These are phyloP conservation scores for Saccharomycopsis crataegensis DNA, from an alignment of 1,139 yeast species.

Conservation along the genomic window DNA sequence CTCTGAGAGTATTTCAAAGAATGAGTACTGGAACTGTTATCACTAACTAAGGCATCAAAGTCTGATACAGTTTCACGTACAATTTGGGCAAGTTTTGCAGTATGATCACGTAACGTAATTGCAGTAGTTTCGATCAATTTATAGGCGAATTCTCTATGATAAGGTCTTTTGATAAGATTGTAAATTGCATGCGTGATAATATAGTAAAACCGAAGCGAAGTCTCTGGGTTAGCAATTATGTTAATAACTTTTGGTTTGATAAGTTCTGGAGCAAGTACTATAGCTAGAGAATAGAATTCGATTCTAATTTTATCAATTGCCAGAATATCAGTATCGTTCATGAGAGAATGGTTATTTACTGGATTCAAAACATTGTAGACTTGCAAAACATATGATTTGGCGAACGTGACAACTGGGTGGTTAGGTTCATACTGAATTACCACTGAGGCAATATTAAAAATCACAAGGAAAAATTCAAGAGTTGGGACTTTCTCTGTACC, in stretches of 20 bases:
- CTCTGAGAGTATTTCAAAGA: slow-evolving; percentile 5
- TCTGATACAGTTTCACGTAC: slow-evolving; percentile 15
- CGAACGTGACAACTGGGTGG: slow-evolving; percentile 40
- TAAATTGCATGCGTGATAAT: slow-evolving; percentile 13
- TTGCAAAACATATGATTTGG: slow-evolving; percentile 34
- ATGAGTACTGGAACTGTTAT: slow-evolving; percentile 1
- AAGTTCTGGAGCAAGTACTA: slow-evolving; percentile 24
- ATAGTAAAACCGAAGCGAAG: slow-evolving; percentile 17
- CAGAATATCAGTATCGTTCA: slow-evolving; percentile 20
- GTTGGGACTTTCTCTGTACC: slow-evolving; percentile 30
- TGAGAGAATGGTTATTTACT: slow-evolving; percentile 15
- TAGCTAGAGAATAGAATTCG: slow-evolving; percentile 24
- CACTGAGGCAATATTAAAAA: slow-evolving; percentile 35
- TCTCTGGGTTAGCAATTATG: slow-evolving; percentile 18
- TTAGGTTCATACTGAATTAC: slow-evolving; percentile 38
- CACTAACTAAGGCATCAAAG: slow-evolving; percentile 10
- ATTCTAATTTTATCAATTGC: slow-evolving; percentile 23
- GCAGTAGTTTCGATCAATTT: slow-evolving; percentile 16
- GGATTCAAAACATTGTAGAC: slow-evolving; percentile 31
- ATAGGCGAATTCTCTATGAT: slow-evolving; percentile 13
- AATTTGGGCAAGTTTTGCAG: slow-evolving; percentile 13
- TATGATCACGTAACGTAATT: slow-evolving; percentile 15
- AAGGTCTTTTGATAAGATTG: slow-evolving; percentile 11
- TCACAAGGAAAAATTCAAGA: slow-evolving; percentile 32
- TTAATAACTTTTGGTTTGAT: slow-evolving; percentile 24